Percentiles rank a stretch among this genome's conserved stretches.
Conservation (phyloP, 1,284 basidiomycete species). For the Ceratobasidium sp. region DNA sequence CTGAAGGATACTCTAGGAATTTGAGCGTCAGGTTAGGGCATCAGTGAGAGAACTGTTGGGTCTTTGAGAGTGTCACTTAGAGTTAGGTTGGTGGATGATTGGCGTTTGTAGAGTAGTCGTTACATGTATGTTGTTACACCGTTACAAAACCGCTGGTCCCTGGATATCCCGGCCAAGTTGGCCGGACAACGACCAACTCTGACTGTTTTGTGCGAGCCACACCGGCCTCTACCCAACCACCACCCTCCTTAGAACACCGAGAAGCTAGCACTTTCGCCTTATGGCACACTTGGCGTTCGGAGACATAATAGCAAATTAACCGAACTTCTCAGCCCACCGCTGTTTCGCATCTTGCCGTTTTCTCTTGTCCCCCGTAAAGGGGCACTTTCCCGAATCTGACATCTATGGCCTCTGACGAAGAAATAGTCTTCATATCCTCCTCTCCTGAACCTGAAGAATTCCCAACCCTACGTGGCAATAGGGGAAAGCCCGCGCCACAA, state of each 20-base stretch:
- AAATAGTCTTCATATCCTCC: constrained; percentile 11
- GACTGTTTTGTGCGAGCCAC: neutral
- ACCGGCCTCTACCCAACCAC: neutral
- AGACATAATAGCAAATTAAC: neutral
- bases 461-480: neutral
- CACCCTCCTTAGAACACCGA: neutral
- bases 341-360: neutral
- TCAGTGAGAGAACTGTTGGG: constrained; percentile 56
- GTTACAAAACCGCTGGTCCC: neutral
- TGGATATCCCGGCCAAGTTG: neutral
- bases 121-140: neutral
- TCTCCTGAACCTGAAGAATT: constrained; percentile 21
- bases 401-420: constrained; percentile 1
- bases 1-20: constrained; percentile 48
- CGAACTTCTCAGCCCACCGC: neutral
- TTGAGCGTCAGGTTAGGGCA: constrained; percentile 56
- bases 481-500: constrained; percentile 20
- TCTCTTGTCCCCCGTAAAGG: neutral
- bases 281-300: neutral
- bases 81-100: no score
- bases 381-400: neutral
- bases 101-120: neutral
- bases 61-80: constrained; percentile 45
- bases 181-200: neutral
- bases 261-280: neutral